phyloP scores from a whole-genome alignment of 495 filamentous ascomycete genomes.

The Neurospora sp. region DNA sequence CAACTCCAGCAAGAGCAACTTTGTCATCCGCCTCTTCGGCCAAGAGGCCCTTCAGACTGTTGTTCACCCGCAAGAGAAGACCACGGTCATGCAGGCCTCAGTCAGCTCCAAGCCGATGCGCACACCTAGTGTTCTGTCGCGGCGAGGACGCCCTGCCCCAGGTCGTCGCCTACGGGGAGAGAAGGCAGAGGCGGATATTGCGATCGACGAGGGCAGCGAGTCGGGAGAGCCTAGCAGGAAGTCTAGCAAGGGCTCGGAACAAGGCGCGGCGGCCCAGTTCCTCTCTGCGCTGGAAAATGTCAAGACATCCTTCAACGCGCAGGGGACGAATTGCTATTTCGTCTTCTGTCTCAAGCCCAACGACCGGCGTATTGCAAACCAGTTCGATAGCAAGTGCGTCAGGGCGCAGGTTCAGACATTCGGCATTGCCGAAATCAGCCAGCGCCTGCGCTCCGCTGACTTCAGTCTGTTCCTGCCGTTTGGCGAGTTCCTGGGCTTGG shows the following conservation, averaged over 20 bases:
- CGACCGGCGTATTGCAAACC: slow-evolving; percentile 92
- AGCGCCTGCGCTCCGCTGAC: slow-evolving; percentile 81
- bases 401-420: slow-evolving; percentile 89
- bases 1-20: slow-evolving; percentile 74
- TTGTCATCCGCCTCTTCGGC: slow-evolving; percentile 81
- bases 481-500: slow-evolving; percentile 83
- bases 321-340: slow-evolving; percentile 85
- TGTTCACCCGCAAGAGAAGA: slow-evolving; percentile 80
- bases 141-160: slow-evolving; percentile 36
- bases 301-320: slow-evolving; percentile 66
- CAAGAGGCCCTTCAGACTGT: slow-evolving; percentile 87
- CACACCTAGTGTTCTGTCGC: slow-evolving; percentile 83
- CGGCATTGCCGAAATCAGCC: slow-evolving; percentile 94
- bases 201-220: slow-evolving; percentile 36
- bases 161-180: slow-evolving; percentile 22
- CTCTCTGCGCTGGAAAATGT: slow-evolving; percentile 81
- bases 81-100: slow-evolving; percentile 89
- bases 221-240: slow-evolving; percentile 31
- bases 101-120: slow-evolving; percentile 90
- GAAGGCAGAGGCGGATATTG: slow-evolving; percentile 32
- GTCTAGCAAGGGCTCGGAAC: slow-evolving; percentile 34
- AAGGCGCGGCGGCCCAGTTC: slow-evolving; percentile 90
- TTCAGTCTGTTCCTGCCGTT: slow-evolving; percentile 95
- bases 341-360: slow-evolving; percentile 97
- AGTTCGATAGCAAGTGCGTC: slow-evolving; percentile 98